Evolutionary conservation across 176 grass and related monocot genomes (phyloP), one percentile per base, ranked within the genome.

Genomic region (Triticum monococcum): DNA sequence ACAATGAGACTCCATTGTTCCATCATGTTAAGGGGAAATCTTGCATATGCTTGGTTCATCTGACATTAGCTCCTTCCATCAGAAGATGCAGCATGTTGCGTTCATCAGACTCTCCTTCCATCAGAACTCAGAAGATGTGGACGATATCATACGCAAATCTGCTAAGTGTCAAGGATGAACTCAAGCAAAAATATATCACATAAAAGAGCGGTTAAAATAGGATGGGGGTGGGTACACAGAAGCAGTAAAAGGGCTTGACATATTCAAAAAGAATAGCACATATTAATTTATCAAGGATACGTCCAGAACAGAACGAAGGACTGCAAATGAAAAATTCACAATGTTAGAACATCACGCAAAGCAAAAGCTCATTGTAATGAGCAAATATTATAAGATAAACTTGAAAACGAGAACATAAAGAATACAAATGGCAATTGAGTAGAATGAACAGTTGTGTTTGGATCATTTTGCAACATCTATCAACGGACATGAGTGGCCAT

Each of bases 81-180:
- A 98, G 83, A 95, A 95, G 85, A 93, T 95, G 57, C 87, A 89
- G 61, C 74, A 65, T 71, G 23, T 7, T 63, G n/a, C 0, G 24
- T 18, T 83, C 79, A 23, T 72, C 56, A 5, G 17, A 64, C 1
- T 36, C 78, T 57, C 77, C 68, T 83, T 87, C 75, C 78, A 72
- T 98, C 87, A 98, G 87, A 95, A 98, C 76, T 98, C 89, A 98
- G 87, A 95, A 98, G 70, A 95, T 95, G 59, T 95, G 95, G 86
- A 98, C 89, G 64, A 98, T 90, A 81, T 98, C 93, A 4, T 95
- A 98, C 10, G 95, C 93, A 86, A 98, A 98, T 95, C 93, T 98
- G 54, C 18, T 38, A 48, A 24, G 79, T 60, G 91, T 98, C 41
- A 98, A 98, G 87, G 95, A 87, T 91, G 25, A 66, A 84, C 32